Conservation (phyloP, 768 basidiomycete species). For the Leccinum disarticulatum region DNA sequence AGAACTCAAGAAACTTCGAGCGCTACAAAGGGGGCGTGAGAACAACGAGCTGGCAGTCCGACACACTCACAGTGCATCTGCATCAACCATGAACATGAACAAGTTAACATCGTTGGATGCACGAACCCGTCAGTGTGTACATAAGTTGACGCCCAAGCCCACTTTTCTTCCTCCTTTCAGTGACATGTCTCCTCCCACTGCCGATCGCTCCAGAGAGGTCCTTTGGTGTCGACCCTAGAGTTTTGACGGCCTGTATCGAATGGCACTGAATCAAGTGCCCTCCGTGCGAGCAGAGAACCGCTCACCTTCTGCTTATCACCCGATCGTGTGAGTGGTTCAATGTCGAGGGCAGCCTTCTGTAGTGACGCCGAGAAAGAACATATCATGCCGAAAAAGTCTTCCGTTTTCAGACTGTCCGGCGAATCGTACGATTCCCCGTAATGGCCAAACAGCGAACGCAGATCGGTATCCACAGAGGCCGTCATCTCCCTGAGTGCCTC, state of each 20-base stretch:
- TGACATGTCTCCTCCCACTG: too few relatives aligned
- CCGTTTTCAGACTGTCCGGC: slow-evolving; percentile 66
- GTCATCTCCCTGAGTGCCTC: slow-evolving; percentile 67
- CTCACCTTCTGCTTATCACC: slow-evolving; percentile 13
- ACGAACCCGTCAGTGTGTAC: too few relatives aligned
- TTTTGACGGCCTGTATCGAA: slow-evolving; percentile 45
- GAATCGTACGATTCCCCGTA: slow-evolving; percentile 75
- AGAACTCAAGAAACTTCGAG: too few relatives aligned
- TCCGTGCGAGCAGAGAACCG: not conserved
- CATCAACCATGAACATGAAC: too few relatives aligned
- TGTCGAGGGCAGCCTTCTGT: slow-evolving; percentile 72
- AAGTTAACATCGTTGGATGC: too few relatives aligned
- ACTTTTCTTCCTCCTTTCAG: too few relatives aligned
- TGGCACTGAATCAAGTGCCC: not conserved
- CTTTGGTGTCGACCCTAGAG: slow-evolving; percentile 21
- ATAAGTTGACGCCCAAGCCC: too few relatives aligned
- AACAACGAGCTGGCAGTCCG: too few relatives aligned
- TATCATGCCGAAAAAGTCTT: slow-evolving; percentile 79
- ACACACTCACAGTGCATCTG: too few relatives aligned
- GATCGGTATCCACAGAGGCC: slow-evolving; percentile 53
- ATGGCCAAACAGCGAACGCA: slow-evolving; percentile 60
- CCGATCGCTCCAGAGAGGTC: slow-evolving; percentile 11
- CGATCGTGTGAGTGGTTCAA: slow-evolving; percentile 24
- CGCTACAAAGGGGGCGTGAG: too few relatives aligned
- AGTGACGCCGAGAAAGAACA: slow-evolving; percentile 73